Evolutionary conservation across 2,329 filamentous ascomycete species (phyloP).

Genomic region (Aspergillus amoenus): DNA sequence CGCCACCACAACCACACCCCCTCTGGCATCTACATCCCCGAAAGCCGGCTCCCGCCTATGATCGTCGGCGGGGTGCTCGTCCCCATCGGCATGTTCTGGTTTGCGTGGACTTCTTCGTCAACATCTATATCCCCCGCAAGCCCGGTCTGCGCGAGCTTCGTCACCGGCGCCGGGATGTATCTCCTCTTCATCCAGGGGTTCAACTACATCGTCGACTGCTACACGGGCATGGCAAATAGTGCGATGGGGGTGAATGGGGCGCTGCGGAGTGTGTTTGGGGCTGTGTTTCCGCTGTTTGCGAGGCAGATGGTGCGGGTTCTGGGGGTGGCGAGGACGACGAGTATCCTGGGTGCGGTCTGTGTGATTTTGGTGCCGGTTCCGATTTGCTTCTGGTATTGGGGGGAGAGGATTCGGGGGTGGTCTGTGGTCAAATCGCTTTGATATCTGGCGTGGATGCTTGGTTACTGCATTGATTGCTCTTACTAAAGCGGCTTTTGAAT

Average conservation of each 20-base stretch:
- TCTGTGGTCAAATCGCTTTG: no score
- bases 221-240: neutral
- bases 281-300: neutral
- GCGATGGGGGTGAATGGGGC: conserved; percentile 4
- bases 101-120: conserved; percentile 3
- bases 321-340: no score
- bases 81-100: conserved; percentile 7
- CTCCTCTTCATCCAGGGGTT: conserved; percentile 5
- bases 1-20: neutral
- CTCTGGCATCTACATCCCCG: neutral
- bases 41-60: conserved; percentile 4
- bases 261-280: neutral
- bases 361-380: no score
- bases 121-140: neutral
- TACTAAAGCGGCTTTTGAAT: no score
- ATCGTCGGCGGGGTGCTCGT: neutral
- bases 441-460: no score
- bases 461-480: no score
- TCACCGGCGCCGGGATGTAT: neutral
- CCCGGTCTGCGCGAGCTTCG: neutral
- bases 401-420: no score
- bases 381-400: no score
- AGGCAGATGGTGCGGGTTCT: no score
- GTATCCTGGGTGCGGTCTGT: no score
- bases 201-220: conserved; percentile 1